Base-by-base conservation (phyloP, 768 basidiomycete genomes). In the Lenzites betulinus region DNA sequence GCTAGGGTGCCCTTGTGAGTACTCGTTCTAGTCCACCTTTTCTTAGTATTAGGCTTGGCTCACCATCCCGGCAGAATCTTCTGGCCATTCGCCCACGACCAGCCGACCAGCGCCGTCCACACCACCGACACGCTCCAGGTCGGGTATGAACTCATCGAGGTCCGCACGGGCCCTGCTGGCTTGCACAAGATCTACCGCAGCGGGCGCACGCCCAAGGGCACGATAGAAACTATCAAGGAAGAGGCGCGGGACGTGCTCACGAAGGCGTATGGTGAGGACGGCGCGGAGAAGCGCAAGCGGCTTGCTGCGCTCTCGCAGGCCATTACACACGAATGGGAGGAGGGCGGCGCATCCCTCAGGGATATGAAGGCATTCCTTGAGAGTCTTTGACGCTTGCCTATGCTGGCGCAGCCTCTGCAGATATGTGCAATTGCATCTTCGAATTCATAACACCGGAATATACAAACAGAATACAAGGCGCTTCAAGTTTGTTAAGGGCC, bases 111-210 rank as follows among this genome's bases (percentile, higher is more conserved):
- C 46, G 58, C 65, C 23, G 42, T 68, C 9, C 58, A 65, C n/a
- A 46, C 67, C n/a, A 61, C 64, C 1, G 54, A 66, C 11, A 57
- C 64, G 39, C 61, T 68, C 25, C 39, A 65, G 28, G 55, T 72
- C 39, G 71, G 64, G 16, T 72, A 69, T 59, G 68, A 70, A 63
- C 65, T 72, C 0, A 44, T 70, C 30, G 66, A 70, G 49, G 68
- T 69, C 2, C 68, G 56, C 11, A 7, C 22, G 28, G 56, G 70
- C 15, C n/a, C n/a, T n/a, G 58, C 48, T 2, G 67, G 69, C 2
- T 44, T 28, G 7, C 28, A 39, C 6, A 25, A 20, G 5, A 42
- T 42, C n/a, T 20, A 22, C n/a, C 56, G 56, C 56, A 58, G 59
- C 7, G 66, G 64, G 3, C 53, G 62, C 9, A 60, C 57, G 53